These are phyloP conservation scores for Collybia nuda DNA, from an alignment of 768 basidiomycete genomes.

Conservation along the genomic window DNA sequence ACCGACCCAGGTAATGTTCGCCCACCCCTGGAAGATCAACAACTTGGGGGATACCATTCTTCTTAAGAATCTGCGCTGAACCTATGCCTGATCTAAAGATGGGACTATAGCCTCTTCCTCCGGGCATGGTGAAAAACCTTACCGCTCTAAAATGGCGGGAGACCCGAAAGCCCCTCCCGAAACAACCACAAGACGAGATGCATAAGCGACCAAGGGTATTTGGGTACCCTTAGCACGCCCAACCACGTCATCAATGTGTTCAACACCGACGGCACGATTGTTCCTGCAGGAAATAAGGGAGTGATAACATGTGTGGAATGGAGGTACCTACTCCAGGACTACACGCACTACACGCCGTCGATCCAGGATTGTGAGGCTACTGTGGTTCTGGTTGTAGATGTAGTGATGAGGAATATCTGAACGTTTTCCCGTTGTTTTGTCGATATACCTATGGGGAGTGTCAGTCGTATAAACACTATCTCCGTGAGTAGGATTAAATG, in stretches of 20 bases:
- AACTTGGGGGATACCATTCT: constrained; percentile 44
- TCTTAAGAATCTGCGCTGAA: constrained; percentile 41
- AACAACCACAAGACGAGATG: constrained; percentile 47
- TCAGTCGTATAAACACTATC: not conserved
- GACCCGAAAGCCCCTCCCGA: constrained; percentile 57
- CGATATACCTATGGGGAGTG: constrained; percentile 47
- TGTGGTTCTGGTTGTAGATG: constrained; percentile 45
- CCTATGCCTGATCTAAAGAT: constrained; percentile 63
- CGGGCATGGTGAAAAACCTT: not conserved
- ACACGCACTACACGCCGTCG: constrained; percentile 45
- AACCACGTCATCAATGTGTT: constrained; percentile 41
- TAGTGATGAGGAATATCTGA: constrained; percentile 56
- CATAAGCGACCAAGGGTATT: constrained; percentile 25
- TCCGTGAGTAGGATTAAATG: constrained; percentile 7
- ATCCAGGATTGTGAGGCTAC: constrained; percentile 42
- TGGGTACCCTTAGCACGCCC: constrained; percentile 20
- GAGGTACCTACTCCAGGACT: constrained; percentile 41
- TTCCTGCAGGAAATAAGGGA: constrained; percentile 22
- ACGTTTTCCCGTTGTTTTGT: constrained; percentile 47
- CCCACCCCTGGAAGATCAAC: constrained; percentile 78
- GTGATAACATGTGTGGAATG: not conserved
- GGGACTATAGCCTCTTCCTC: not conserved
- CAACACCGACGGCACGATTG: constrained; percentile 47
- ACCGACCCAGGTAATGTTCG: constrained; percentile 57
- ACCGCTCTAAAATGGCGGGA: constrained; percentile 54